phyloP scores from a whole-genome alignment of 768 basidiomycete genomes.

The Pleurotus sapidus region DNA sequence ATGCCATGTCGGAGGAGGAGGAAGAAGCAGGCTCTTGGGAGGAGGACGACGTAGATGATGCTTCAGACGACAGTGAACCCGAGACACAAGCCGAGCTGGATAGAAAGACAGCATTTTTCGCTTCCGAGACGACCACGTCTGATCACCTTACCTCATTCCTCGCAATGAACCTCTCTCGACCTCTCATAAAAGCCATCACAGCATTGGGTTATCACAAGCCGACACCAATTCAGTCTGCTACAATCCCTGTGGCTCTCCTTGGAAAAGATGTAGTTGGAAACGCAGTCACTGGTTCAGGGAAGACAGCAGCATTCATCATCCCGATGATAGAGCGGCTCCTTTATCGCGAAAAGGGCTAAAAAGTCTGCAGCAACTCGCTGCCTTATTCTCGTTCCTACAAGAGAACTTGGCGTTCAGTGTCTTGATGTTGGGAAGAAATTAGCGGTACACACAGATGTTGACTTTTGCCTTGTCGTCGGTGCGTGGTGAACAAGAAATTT shows the following conservation, averaged over 20 bases:
- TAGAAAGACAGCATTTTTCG: slow-evolving; percentile 89
- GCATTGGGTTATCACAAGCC: slow-evolving; percentile 77
- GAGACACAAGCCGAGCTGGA: slow-evolving; percentile 69
- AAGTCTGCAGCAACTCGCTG: slow-evolving; percentile 86
- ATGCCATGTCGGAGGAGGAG: slow-evolving; percentile 16
- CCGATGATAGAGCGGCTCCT: slow-evolving; percentile 91
- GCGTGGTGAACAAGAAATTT: slow-evolving; percentile 18
- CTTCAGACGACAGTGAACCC: slow-evolving; percentile 37
- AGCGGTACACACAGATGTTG: slow-evolving; percentile 83
- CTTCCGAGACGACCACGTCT: slow-evolving; percentile 46
- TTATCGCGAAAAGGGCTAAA: slow-evolving; percentile 87
- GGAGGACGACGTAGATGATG: slow-evolving; percentile 24
- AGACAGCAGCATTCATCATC: slow-evolving; percentile 96
- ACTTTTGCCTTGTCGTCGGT: slow-evolving; percentile 93
- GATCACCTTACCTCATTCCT: slow-evolving; percentile 77
- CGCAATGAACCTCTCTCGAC: slow-evolving; percentile 94
- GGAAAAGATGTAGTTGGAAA: slow-evolving; percentile 96
- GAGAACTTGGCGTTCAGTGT: slow-evolving; percentile 95
- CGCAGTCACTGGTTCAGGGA: slow-evolving; percentile 96
- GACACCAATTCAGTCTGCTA: slow-evolving; percentile 93
- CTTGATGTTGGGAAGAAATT: slow-evolving; percentile 88
- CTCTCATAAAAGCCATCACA: slow-evolving; percentile 88
- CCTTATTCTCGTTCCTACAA: slow-evolving; percentile 89
- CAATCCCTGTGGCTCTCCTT: slow-evolving; percentile 89
- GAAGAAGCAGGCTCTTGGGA: slow-evolving; percentile 4